Base-by-base conservation (phyloP, 306 rosid genomes). In the Pueraria montana region DNA sequence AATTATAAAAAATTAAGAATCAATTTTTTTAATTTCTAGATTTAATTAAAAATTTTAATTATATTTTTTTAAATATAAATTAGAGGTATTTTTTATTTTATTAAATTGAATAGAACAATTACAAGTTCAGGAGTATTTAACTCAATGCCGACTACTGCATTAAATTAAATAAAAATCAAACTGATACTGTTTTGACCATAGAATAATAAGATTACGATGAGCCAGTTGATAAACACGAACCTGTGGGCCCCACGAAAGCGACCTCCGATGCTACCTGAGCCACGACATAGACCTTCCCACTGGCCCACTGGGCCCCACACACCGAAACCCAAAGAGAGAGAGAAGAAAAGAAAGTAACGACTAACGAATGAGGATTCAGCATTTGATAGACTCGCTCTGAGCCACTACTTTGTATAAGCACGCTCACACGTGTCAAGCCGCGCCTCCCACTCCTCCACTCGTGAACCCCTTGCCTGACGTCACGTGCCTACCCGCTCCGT, bases 361-460 rank as follows among this genome's bases (percentile, higher is more conserved):
- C n/a, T 5, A 74, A 38, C 79, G 53, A 75, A 56, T 75, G 8
- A 75, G 53, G 24, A 8, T 56, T 36, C 69, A 40, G 69, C 50
- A 36, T 75, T 75, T 56, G 79, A 75, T 75, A 75, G 68, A 36
- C 14, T 26, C 38, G 0, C 68, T 56, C 23, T 13, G 53, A 40
- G 66, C 80, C 80, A 76, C 80, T 58, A 76, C 69, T 76, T 76
- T 76, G 23, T 70, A 76, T 40, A 58, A 55, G 36, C 52, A 40
- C 40, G 34, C 38, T 58, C 17, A 58, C 69, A 76, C 80, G 70
- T 76, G 80, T 76, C 53, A 4, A 4, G 0, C 52, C 65, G 5
- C 2, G 53, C 11, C 1, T 14, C 10, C 16, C 43, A 14, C 62
- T 13, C 12, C 16, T 4, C 76, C 45, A 48, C 59, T 46, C 27